These are phyloP conservation scores for Thecaphora frezii DNA, from an alignment of 1,284 basidiomycete genomes.

Conservation along the genomic window DNA sequence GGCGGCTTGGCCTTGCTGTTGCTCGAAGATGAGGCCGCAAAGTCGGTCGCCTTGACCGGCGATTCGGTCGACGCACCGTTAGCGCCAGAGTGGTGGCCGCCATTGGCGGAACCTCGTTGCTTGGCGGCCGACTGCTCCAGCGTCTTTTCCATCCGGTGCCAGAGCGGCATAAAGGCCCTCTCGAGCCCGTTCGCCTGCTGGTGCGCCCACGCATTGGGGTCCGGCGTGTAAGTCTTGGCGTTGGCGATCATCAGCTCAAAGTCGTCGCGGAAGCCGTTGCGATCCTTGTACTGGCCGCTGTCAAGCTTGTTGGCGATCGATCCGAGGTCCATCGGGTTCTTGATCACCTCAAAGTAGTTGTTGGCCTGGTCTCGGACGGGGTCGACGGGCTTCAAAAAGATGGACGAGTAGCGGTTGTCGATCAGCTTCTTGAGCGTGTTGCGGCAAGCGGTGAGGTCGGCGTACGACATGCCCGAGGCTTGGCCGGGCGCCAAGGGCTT, in stretches of 20 bases:
- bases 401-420: slow-evolving; percentile 66
- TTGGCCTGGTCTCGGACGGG: slow-evolving; percentile 59
- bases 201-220: slow-evolving; percentile 71
- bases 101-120: too few relatives aligned
- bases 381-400: slow-evolving; percentile 84
- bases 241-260: slow-evolving; percentile 86
- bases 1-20: not conserved
- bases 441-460: slow-evolving; percentile 78
- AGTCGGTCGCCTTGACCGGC: not conserved
- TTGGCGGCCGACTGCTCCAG: slow-evolving; percentile 55
- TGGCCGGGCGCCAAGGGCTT: slow-evolving; percentile 63
- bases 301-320: slow-evolving; percentile 86
- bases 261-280: slow-evolving; percentile 81
- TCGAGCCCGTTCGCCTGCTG: slow-evolving; percentile 77
- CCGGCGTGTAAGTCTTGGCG: slow-evolving; percentile 79
- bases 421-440: slow-evolving; percentile 78
- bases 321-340: slow-evolving; percentile 90
- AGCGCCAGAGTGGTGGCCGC: too few relatives aligned
- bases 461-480: slow-evolving; percentile 75
- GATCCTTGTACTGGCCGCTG: slow-evolving; percentile 76
- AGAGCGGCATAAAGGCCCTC: slow-evolving; percentile 79
- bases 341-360: slow-evolving; percentile 81
- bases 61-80: not conserved
- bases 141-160: slow-evolving; percentile 61
- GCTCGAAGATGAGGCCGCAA: not conserved